phyloP scores from a whole-genome alignment of 1,284 basidiomycete species.

The Trametes polyzona region DNA sequence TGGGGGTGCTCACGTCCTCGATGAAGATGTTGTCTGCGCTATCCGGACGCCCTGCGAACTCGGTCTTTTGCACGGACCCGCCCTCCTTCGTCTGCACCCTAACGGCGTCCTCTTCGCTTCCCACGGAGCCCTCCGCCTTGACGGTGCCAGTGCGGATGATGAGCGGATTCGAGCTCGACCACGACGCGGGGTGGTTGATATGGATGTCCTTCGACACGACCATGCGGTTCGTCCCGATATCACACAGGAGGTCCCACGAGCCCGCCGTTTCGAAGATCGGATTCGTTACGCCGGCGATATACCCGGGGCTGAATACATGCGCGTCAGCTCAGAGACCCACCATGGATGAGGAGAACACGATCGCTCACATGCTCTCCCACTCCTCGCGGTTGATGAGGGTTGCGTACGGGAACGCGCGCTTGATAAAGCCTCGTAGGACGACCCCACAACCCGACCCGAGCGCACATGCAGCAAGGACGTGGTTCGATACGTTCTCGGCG shows the following conservation, averaged over 20 bases:
- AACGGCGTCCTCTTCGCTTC: conserved; percentile 65
- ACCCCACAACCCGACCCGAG: conserved; percentile 89
- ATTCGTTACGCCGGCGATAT: conserved; percentile 95
- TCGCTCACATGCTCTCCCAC: conserved; percentile 81
- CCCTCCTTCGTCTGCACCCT: conserved; percentile 44
- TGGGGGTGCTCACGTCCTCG: conserved; percentile 91
- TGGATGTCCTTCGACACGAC: conserved; percentile 86
- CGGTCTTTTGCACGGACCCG: conserved; percentile 43
- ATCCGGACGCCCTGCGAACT: conserved; percentile 61
- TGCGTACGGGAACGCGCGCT: conserved; percentile 92
- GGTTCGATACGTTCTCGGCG: conserved; percentile 85
- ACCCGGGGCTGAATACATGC: conserved; percentile 66
- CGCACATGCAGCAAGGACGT: conserved; percentile 93
- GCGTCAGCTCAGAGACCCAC: background rate
- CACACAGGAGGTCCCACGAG: conserved; percentile 92
- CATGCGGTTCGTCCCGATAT: conserved; percentile 85
- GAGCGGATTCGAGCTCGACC: conserved; percentile 46
- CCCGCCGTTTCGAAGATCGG: conserved; percentile 90
- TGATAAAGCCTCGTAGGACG: conserved; percentile 83
- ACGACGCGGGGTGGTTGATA: conserved; percentile 53
- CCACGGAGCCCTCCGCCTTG: conserved; percentile 60
- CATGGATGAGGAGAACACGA: background rate
- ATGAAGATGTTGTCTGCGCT: conserved; percentile 85
- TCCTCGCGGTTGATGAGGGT: conserved; percentile 89
- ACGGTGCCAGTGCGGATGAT: conserved; percentile 60